Conservation (phyloP, 768 basidiomycete genomes). For the Xerocomellus intermedius region DNA sequence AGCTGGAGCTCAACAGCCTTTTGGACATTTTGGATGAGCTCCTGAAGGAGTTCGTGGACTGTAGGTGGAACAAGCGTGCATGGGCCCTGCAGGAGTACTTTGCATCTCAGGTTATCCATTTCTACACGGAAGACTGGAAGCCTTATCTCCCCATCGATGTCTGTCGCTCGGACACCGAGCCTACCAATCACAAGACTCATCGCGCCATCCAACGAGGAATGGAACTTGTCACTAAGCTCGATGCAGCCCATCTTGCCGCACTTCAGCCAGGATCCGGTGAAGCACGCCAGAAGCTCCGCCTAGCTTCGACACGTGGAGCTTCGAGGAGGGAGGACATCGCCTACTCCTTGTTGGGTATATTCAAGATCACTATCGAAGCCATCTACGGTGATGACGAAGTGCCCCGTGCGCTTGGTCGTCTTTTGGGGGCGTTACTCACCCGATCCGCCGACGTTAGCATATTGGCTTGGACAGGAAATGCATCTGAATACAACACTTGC, state of each 20-base stretch:
- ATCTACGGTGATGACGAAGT: constrained; percentile 23
- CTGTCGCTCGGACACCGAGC: neutral
- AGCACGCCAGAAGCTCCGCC: constrained; percentile 17
- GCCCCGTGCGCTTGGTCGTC: constrained; percentile 20
- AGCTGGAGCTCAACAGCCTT: neutral
- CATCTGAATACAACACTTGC: constrained; percentile 22
- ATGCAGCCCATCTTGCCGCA: neutral
- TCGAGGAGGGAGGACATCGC: constrained; percentile 22
- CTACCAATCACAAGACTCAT: constrained; percentile 12
- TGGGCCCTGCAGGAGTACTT: constrained; percentile 25
- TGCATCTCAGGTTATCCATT: constrained; percentile 20
- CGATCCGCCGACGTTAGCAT: constrained; percentile 16
- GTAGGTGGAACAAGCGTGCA: constrained; percentile 25
- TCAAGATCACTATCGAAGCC: constrained; percentile 14
- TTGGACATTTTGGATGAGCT: neutral
- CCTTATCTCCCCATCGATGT: constrained; percentile 12
- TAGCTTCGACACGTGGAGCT: constrained; percentile 22
- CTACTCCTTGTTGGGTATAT: constrained; percentile 26
- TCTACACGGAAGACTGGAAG: constrained; percentile 26
- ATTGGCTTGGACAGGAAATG: constrained; percentile 17
- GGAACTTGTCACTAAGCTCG: constrained; percentile 13
- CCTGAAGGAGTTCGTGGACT: constrained; percentile 3
- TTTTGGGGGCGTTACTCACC: constrained; percentile 11
- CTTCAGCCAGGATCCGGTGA: constrained; percentile 9
- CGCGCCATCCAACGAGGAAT: constrained; percentile 13